phyloP scores from a whole-genome alignment of 108 stramenopile genomes.

The Skeletonema grethae region DNA sequence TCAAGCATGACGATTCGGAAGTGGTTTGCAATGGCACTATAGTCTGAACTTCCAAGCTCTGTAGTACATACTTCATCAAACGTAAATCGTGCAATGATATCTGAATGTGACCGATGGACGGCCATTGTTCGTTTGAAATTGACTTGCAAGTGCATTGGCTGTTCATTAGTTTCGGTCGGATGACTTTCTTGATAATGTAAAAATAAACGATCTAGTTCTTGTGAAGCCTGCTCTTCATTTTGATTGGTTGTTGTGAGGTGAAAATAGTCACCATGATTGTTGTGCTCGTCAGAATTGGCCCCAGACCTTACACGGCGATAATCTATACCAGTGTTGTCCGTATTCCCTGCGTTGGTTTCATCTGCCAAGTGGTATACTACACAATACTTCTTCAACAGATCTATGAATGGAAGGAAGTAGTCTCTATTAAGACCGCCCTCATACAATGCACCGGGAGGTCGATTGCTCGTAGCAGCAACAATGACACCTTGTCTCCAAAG shows the following conservation, averaged over 20 bases:
- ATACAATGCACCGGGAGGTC: constrained; percentile 91
- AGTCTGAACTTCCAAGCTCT: constrained; percentile 92
- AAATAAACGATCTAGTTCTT: constrained; percentile 35
- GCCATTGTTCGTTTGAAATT: constrained; percentile 59
- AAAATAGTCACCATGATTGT: constrained; percentile 33
- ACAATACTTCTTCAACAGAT: constrained; percentile 76
- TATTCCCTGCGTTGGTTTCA: constrained; percentile 38
- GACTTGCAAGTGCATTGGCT: constrained; percentile 20
- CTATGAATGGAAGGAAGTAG: constrained; percentile 95
- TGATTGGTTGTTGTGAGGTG: constrained; percentile 17
- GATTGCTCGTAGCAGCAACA: constrained; percentile 96
- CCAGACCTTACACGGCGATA: constrained; percentile 40
- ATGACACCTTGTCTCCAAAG: constrained; percentile 76
- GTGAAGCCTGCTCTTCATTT: constrained; percentile 7
- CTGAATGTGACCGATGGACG: constrained; percentile 37
- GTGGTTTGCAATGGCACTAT: constrained; percentile 82
- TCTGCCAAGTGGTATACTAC: constrained; percentile 71
- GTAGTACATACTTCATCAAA: constrained; percentile 92
- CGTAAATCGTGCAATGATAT: constrained; percentile 61
- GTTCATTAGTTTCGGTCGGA: constrained; percentile 9
- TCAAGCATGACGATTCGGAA: constrained; percentile 85
- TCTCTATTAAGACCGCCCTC: constrained; percentile 94
- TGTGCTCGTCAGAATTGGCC: constrained; percentile 2
- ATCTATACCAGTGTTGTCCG: constrained; percentile 11
- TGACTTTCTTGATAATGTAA: background rate